A percentile compares a stretch with the other conserved stretches of the same genome.
These are phyloP conservation scores for Xylaria sp. DNA, from an alignment of 2,329 filamentous ascomycete species.

Conservation along the genomic window DNA sequence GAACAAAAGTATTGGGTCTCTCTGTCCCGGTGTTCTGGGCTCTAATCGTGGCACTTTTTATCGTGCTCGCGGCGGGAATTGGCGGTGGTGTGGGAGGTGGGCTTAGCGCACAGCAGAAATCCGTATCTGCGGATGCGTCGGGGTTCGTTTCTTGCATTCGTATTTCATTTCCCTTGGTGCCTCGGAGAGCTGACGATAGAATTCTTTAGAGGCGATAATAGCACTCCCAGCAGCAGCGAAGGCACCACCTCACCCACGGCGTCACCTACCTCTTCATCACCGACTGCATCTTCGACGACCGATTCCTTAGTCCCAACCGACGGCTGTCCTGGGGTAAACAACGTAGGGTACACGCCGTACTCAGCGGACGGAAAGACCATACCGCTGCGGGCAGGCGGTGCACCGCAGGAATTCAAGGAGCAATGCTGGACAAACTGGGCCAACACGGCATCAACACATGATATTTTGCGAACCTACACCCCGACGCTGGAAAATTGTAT, in stretches of 20 bases:
- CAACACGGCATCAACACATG: constrained; percentile 37
- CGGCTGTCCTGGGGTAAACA: constrained; percentile 42
- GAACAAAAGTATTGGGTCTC: constrained; percentile 40
- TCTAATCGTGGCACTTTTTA: constrained; percentile 38
- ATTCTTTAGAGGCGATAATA: constrained; percentile 1
- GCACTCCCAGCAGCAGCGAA: constrained; percentile 7
- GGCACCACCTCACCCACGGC: constrained; percentile 29
- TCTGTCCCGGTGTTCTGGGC: constrained; percentile 45
- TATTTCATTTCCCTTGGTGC: background rate
- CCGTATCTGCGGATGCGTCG: constrained; percentile 21
- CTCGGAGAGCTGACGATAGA: constrained; percentile 1
- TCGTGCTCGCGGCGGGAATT: constrained; percentile 43
- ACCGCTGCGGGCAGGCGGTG: constrained; percentile 33
- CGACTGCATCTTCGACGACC: constrained; percentile 22
- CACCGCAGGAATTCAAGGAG: constrained; percentile 42
- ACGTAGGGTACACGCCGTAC: constrained; percentile 41
- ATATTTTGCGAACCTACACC: constrained; percentile 44
- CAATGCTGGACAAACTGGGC: constrained; percentile 45
- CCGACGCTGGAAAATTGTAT: constrained; percentile 47
- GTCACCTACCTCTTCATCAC: constrained; percentile 27
- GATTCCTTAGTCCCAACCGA: constrained; percentile 40
- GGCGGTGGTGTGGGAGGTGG: constrained; percentile 45
- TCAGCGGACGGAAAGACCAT: constrained; percentile 44
- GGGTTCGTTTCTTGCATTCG: constrained; percentile 24
- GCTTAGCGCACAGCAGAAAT: constrained; percentile 39